Evolutionary conservation across 2,329 filamentous ascomycete species (phyloP).

Genomic region (Sclerotiophoma versabilis): DNA sequence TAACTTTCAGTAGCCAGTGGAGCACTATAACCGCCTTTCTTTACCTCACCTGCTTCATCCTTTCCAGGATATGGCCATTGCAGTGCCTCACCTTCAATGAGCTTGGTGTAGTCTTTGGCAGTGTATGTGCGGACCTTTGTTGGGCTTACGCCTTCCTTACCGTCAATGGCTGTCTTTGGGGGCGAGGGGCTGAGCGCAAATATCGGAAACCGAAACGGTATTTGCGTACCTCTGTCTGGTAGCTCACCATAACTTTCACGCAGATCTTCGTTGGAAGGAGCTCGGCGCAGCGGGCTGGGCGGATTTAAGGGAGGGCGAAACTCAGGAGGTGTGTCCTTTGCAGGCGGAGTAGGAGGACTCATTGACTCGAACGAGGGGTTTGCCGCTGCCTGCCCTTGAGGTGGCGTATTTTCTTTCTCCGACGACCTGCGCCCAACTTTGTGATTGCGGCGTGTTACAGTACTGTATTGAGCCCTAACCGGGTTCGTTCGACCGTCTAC

Average conservation of each 20-base stretch:
- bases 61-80: slow-evolving; percentile 25
- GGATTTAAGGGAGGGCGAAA: slow-evolving; percentile 9
- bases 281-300: slow-evolving; percentile 29
- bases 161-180: slow-evolving; percentile 17
- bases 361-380: slow-evolving; percentile 19
- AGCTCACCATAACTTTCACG: slow-evolving; percentile 23
- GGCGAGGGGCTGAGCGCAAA: slow-evolving; percentile 25
- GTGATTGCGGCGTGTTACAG: slow-evolving; percentile 1
- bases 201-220: slow-evolving; percentile 24
- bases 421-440: slow-evolving; percentile 16
- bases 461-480: slow-evolving; percentile 1
- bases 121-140: slow-evolving; percentile 33
- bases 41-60: slow-evolving; percentile 11
- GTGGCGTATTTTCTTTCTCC: slow-evolving; percentile 13
- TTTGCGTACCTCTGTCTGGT: slow-evolving; percentile 10
- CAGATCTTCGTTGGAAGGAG: slow-evolving; percentile 20
- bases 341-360: slow-evolving; percentile 51
- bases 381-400: slow-evolving; percentile 3
- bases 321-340: slow-evolving; percentile 54
- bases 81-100: slow-evolving; percentile 34
- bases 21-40: slow-evolving; percentile 17
- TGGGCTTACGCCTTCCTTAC: slow-evolving; percentile 26
- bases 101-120: slow-evolving; percentile 37
- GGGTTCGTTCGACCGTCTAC: slow-evolving; percentile 18
- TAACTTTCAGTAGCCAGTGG: slow-evolving; percentile 12